Conservation (phyloP, 176 grass and related monocot species). For the Otatea glauca region DNA sequence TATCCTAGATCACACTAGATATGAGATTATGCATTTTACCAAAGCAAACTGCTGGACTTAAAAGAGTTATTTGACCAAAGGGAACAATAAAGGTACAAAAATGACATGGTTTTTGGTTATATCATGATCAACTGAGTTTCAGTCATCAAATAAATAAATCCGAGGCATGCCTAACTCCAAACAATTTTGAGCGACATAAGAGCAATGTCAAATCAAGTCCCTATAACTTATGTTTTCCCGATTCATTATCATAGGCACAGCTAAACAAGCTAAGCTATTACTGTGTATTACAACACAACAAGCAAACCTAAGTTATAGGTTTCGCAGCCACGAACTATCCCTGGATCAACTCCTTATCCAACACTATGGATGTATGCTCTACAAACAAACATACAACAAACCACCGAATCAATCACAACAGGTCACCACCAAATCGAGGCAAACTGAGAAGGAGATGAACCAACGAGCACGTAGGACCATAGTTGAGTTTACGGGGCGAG, state of each 20-base stretch:
- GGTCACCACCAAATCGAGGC: constrained; percentile 17
- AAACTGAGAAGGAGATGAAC: constrained; percentile 14
- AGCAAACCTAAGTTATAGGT: constrained; percentile 70
- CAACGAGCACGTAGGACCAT: background rate
- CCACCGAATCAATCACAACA: constrained; percentile 32
- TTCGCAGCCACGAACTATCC: constrained; percentile 51
- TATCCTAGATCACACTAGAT: background rate
- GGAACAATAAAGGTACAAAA: background rate
- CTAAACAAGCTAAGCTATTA: background rate
- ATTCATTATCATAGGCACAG: background rate
- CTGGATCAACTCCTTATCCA: constrained; percentile 71
- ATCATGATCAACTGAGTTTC: background rate
- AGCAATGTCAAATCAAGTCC: background rate
- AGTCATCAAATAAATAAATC: background rate
- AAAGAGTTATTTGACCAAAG: background rate
- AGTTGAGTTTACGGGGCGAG: too few species aligned
- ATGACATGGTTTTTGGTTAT: background rate
- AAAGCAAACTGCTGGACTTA: background rate
- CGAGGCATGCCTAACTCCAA: background rate
- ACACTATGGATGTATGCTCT: constrained; percentile 84
- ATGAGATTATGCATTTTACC: background rate
- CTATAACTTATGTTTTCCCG: background rate
- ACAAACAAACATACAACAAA: constrained; percentile 6
- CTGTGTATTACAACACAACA: background rate
- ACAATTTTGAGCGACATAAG: background rate